Evolutionary conservation across 2,329 filamentous ascomycete genomes (phyloP).

Genomic region (Colletotrichum truncatum): DNA sequence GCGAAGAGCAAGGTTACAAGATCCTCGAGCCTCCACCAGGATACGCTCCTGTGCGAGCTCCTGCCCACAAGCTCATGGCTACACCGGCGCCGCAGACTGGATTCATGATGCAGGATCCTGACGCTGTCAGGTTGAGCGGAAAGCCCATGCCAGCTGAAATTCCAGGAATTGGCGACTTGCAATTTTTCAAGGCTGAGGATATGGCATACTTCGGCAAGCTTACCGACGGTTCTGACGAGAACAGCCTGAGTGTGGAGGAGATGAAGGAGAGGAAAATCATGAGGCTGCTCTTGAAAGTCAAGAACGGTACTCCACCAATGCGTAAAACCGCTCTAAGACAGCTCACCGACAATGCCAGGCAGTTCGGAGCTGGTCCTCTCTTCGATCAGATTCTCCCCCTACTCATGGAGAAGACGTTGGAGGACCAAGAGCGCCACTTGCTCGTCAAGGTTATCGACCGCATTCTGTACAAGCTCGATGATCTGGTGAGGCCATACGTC

Average conservation of each 20-base stretch:
- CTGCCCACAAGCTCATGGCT: slow-evolving; percentile 78
- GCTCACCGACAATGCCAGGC: slow-evolving; percentile 95
- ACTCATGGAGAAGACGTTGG: slow-evolving; percentile 97
- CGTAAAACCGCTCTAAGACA: slow-evolving; percentile 97
- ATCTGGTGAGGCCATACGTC: slow-evolving; percentile 93
- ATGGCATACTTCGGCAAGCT: slow-evolving; percentile 99
- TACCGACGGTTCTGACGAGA: slow-evolving; percentile 93
- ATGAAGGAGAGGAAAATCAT: slow-evolving; percentile 99
- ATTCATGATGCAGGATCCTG: slow-evolving; percentile 98
- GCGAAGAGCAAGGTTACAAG: slow-evolving; percentile 90
- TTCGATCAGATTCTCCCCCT: slow-evolving; percentile 98
- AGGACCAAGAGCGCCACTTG: slow-evolving; percentile 97
- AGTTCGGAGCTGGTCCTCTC: slow-evolving; percentile 91
- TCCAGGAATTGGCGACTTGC: slow-evolving; percentile 92
- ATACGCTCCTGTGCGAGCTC: slow-evolving; percentile 84
- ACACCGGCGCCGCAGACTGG: slow-evolving; percentile 81
- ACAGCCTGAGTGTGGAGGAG: slow-evolving; percentile 90
- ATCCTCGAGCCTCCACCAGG: slow-evolving; percentile 90
- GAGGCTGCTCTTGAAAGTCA: slow-evolving; percentile 95
- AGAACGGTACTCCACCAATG: slow-evolving; percentile 99
- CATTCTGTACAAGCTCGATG: slow-evolving; percentile 97
- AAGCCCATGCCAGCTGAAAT: slow-evolving; percentile 96
- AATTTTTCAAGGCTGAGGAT: slow-evolving; percentile 98
- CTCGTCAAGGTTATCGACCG: slow-evolving; percentile 99
- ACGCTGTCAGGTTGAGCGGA: slow-evolving; percentile 81